A percentile compares a stretch with the other conserved stretches of the same genome.
Evolutionary conservation across 352 stramenopile species (phyloP).

Genomic region (Phytopythium cucurbitacearum): DNA sequence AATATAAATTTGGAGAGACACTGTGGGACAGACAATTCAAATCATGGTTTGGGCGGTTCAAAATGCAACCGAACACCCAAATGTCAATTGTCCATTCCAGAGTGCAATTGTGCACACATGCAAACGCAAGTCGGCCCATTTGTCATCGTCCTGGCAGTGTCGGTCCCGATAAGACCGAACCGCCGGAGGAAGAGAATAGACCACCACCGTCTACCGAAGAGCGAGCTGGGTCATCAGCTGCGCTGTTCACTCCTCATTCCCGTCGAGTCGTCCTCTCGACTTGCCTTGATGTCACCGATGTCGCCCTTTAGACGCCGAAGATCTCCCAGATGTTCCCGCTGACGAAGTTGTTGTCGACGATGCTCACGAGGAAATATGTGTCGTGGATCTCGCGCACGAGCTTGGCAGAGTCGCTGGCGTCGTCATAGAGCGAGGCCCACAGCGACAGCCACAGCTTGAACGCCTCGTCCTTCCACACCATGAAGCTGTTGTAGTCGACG

Average conservation of each 20-base stretch:
- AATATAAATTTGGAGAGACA: too few relatives aligned
- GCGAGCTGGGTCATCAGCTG: too few relatives aligned
- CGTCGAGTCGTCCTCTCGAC: conserved; percentile 6
- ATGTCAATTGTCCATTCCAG: too few relatives aligned
- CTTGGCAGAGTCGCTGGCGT: conserved; percentile 82
- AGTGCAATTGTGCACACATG: neutral
- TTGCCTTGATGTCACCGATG: conserved; percentile 6
- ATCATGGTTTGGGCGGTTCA: neutral
- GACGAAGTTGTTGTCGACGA: conserved; percentile 98
- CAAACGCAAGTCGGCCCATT: conserved; percentile 2
- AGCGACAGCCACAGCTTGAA: conserved; percentile 95
- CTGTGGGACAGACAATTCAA: too few relatives aligned
- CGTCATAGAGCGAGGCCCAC: conserved; percentile 96
- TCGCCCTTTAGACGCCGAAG: conserved; percentile 27
- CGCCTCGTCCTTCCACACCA: conserved; percentile 96
- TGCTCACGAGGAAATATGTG: conserved; percentile 97
- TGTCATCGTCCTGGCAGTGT: conserved; percentile 5
- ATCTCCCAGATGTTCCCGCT: conserved; percentile 84
- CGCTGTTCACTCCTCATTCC: conserved; percentile 1
- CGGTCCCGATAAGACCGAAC: neutral
- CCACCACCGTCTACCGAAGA: neutral
- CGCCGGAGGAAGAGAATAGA: conserved; percentile 5
- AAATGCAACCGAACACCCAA: neutral
- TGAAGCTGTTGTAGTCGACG: conserved; percentile 96
- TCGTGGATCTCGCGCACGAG: conserved; percentile 95